phyloP scores from a whole-genome alignment of 2,329 filamentous ascomycete species.

The Beauveria sp. region DNA sequence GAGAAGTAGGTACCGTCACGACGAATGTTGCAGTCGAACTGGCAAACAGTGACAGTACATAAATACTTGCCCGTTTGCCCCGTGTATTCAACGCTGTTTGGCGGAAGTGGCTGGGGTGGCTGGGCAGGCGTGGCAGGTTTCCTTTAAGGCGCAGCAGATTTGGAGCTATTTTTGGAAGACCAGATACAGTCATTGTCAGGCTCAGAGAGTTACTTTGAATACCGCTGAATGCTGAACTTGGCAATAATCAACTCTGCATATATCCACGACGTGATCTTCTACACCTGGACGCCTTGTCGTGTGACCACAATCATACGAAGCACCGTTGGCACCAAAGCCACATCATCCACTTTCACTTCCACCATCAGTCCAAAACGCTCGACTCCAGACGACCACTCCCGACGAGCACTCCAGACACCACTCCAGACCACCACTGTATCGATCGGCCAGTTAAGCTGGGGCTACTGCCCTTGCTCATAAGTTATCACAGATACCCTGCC shows the following conservation, averaged over 20 bases:
- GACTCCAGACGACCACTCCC: no score
- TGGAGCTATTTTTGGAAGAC: background rate
- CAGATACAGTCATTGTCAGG: background rate
- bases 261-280: background rate
- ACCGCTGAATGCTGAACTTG: background rate
- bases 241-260: background rate
- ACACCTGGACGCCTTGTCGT: background rate
- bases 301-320: background rate
- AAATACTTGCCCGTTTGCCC: background rate
- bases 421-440: no score
- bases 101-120: background rate
- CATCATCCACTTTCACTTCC: background rate
- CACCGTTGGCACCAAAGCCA: background rate
- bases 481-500: no score
- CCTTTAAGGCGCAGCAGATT: background rate
- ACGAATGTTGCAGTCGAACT: background rate
- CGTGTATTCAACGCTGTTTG: background rate
- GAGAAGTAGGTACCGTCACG: background rate
- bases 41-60: background rate
- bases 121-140: background rate
- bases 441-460: no score
- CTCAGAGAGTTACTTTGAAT: no score
- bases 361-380: background rate
- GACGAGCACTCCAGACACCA: no score
- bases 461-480: no score